phyloP scores from a whole-genome alignment of 305 asterid genomes.

The Fraxinus xanthoxyloides region DNA sequence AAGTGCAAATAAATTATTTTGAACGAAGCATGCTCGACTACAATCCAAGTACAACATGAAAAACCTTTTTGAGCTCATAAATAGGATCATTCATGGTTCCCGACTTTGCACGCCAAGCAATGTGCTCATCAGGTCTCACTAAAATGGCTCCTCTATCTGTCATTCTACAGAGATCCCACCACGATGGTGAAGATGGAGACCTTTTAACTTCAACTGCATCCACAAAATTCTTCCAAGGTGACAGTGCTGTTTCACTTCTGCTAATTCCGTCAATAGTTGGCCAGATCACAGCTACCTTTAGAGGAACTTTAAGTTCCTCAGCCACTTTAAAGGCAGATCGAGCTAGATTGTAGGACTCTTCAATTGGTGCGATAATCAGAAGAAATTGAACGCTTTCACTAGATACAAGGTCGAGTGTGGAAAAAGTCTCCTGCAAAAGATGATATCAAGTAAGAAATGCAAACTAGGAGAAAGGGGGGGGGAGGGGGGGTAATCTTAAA shows the following conservation, averaged over 20 bases:
- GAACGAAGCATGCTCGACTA: constrained; percentile 19
- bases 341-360: constrained; percentile 68
- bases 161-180: constrained; percentile 92
- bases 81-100: constrained; percentile 33
- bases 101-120: constrained; percentile 69
- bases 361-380: constrained; percentile 73
- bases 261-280: constrained; percentile 30
- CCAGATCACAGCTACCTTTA: constrained; percentile 76
- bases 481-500: neutral
- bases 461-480: neutral
- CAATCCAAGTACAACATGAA: constrained; percentile 44
- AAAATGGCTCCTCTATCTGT: constrained; percentile 71
- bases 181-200: constrained; percentile 40
- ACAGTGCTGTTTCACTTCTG: constrained; percentile 43
- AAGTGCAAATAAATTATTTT: neutral
- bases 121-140: constrained; percentile 93
- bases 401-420: constrained; percentile 78
- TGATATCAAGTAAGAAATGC: neutral
- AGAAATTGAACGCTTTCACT: constrained; percentile 57
- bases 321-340: constrained; percentile 67
- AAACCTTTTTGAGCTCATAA: constrained; percentile 49
- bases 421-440: constrained; percentile 49
- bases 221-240: constrained; percentile 60
- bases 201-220: constrained; percentile 56
- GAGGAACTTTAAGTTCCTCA: constrained; percentile 39